Conservation (phyloP, 495 filamentous ascomycete species). For the Aspergillus cavernicola region DNA sequence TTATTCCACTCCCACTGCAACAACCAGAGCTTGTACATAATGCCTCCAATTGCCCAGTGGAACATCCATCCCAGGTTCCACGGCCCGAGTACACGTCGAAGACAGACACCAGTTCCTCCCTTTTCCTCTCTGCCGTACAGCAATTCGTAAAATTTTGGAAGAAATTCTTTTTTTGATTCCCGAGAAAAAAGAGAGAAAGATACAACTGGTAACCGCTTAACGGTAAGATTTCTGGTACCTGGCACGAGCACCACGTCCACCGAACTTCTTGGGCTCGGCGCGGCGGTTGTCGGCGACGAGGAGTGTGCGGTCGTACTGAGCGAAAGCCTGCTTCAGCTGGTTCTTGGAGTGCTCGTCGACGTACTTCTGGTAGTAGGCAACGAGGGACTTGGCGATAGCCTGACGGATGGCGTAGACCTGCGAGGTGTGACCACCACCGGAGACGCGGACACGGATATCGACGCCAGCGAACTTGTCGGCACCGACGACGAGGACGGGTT, state of each 20-base stretch:
- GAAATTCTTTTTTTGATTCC: background rate
- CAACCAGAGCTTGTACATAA: conserved; percentile 14
- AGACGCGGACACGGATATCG: conserved; percentile 96
- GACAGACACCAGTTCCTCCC: conserved; percentile 17
- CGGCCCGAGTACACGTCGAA: conserved; percentile 17
- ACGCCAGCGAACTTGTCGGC: conserved; percentile 93
- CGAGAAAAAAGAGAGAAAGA: conserved; percentile 17
- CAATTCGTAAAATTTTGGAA: background rate
- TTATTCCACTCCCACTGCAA: conserved; percentile 19
- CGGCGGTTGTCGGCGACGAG: conserved; percentile 97
- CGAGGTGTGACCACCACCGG: conserved; percentile 96
- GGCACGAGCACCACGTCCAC: conserved; percentile 81
- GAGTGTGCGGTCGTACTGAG: conserved; percentile 92
- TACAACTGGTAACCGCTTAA: conserved; percentile 38
- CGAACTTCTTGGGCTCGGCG: conserved; percentile 91
- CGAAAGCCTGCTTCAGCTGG: conserved; percentile 90
- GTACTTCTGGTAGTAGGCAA: conserved; percentile 99
- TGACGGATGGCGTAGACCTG: conserved; percentile 99
- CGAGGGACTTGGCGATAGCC: conserved; percentile 96
- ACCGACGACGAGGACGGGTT: conserved; percentile 93
- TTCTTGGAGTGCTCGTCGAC: conserved; percentile 99
- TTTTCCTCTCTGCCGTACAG: conserved; percentile 18
- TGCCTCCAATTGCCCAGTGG: conserved; percentile 1
- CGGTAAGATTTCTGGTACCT: conserved; percentile 92
- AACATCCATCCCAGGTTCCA: background rate